Conservation (phyloP, 257 asterid species). For the Solanum chilense region DNA sequence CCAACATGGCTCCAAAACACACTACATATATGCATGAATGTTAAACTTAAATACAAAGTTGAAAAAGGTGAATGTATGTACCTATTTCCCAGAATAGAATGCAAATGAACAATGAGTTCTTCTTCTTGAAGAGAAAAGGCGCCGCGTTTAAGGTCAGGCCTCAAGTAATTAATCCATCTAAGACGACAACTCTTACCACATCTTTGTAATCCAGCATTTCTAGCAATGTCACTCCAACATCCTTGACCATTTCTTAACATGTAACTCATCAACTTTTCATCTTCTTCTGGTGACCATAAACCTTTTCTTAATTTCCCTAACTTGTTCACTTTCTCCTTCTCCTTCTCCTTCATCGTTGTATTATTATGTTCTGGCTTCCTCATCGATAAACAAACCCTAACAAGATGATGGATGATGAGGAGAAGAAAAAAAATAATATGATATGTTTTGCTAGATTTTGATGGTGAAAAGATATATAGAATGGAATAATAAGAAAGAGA, state of each 20-base stretch:
- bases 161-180: slow-evolving; percentile 71
- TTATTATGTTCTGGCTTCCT: slow-evolving; percentile 27
- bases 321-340: slow-evolving; percentile 6
- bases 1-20: not conserved
- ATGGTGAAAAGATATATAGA: slow-evolving; percentile 50
- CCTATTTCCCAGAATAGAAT: slow-evolving; percentile 91
- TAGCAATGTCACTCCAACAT: slow-evolving; percentile 83
- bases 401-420: not conserved
- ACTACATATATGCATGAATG: too few species aligned
- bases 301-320: slow-evolving; percentile 54
- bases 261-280: slow-evolving; percentile 66
- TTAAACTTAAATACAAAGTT: not conserved
- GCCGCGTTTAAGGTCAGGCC: slow-evolving; percentile 84
- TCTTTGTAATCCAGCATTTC: slow-evolving; percentile 65
- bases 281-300: slow-evolving; percentile 86
- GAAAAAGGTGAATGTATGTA: not conserved
- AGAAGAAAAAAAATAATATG: not conserved
- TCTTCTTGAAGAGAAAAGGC: slow-evolving; percentile 82
- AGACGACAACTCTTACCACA: slow-evolving; percentile 86
- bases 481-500: slow-evolving; percentile 25
- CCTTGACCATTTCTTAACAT: slow-evolving; percentile 78
- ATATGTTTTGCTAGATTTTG: slow-evolving; percentile 6
- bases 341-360: not conserved
- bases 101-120: slow-evolving; percentile 61
- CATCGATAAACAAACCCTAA: slow-evolving; percentile 6